Base-by-base conservation (phyloP, 768 basidiomycete species). In the Sarcodon sp. region DNA sequence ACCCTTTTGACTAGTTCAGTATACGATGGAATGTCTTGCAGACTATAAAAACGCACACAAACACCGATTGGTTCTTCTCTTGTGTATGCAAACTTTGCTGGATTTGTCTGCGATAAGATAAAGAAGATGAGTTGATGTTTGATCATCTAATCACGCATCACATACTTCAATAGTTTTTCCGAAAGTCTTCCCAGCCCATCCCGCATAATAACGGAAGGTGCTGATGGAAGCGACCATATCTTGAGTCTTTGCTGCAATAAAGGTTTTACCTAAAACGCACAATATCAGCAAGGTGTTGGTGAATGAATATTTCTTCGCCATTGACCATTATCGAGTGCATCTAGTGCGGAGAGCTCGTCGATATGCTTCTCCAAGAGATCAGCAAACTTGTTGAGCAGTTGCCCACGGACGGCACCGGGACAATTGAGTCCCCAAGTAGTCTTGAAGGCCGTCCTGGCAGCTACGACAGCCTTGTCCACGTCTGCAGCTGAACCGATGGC, bases 1-100 rank as follows among this genome's bases (percentile, higher is more conserved):
- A 10, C 47, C 37, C 10, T 16, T 41, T 9, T 49, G 38, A 46
- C 41, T 13, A 32, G 7, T 45, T 35, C 52, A 8, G 9, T 13
- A 27, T 6, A 45, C 35, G 38, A 44, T 21, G 39, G 31, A 45
- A 47, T 45, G 15, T 4, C 9, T 13, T 16, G 8, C 4, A 3
- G 9, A 58, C 71, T 48, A n/a, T 57, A 87, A 86, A 89, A 93
- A 63, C 96, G 92, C 2, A 84, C 91, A 59, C 87, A 90, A 32
- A 93, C 91, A n/a, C 92, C 91, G 53, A 94, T 82, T 15, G 92
- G 90, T 43, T 93, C 91, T 57, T 86, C 84, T 34, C 78, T 76
- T 7, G 90, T 92, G 65, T 87, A 91, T 5, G 85, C 87, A 48
- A 87, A 66, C 65, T 94, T 96, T 44, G 66, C 21, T 27, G 21